These are phyloP conservation scores for Saprolegnia diclina DNA, from an alignment of 352 stramenopile species.

Conservation along the genomic window DNA sequence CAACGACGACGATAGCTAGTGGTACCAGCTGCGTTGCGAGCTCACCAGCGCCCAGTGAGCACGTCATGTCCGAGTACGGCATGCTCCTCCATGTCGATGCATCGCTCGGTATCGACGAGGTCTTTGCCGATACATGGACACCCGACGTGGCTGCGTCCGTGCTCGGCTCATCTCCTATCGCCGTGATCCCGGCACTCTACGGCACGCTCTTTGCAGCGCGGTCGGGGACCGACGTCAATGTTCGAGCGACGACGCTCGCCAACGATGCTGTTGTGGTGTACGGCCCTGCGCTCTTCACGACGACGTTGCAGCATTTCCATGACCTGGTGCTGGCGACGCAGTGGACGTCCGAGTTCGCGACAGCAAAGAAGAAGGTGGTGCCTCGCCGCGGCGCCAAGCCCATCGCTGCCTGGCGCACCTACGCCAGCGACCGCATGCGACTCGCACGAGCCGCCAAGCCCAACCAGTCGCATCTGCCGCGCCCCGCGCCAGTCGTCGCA, in stretches of 20 bases:
- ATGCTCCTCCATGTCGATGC: too few relatives aligned
- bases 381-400: neutral
- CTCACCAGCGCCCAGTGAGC: too few relatives aligned
- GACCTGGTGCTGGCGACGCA: neutral
- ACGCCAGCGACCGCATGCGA: slow-evolving; percentile 20
- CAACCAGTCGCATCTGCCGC: neutral
- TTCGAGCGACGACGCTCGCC: slow-evolving; percentile 3
- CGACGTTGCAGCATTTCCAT: neutral
- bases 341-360: neutral
- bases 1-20: too few relatives aligned
- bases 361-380: neutral
- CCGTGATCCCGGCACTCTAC: neutral
- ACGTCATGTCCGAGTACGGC: too few relatives aligned
- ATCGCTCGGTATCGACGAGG: neutral
- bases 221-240: neutral
- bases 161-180: neutral
- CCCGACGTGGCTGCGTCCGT: neutral
- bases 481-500: neutral
- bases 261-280: neutral
- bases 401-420: neutral
- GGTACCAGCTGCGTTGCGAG: too few relatives aligned
- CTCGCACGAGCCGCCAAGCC: slow-evolving; percentile 1
- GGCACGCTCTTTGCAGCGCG: neutral
- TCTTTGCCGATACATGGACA: neutral
- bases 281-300: neutral